Percentiles rank a stretch among this genome's conserved stretches.
Evolutionary conservation across 2,329 filamentous ascomycete species (phyloP).

Genomic region (Celoporthe dispersa): DNA sequence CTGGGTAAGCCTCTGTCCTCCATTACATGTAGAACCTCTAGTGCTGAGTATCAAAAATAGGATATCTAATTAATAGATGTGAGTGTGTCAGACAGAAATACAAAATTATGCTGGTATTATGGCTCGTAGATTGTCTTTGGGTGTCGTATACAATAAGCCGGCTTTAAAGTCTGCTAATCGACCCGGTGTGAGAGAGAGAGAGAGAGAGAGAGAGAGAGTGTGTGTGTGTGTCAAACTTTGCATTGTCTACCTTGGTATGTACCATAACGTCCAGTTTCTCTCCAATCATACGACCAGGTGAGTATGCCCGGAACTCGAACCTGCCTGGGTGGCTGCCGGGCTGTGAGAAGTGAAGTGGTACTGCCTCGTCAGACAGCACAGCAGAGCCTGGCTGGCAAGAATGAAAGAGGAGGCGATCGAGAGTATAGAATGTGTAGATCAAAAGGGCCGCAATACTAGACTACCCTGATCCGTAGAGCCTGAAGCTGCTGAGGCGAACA

Average conservation of each 20-base stretch:
- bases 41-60: slow-evolving; percentile 13
- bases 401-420: neutral
- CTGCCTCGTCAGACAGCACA: neutral
- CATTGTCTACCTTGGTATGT: too few relatives aligned
- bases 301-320: neutral
- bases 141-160: slow-evolving; percentile 37
- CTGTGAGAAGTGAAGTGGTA: too few relatives aligned
- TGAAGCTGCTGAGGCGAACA: too few relatives aligned
- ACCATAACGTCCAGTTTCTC: slow-evolving; percentile 41
- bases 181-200: too few relatives aligned
- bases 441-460: slow-evolving; percentile 31
- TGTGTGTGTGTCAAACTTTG: too few relatives aligned
- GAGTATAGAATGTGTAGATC: neutral
- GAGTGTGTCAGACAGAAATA: slow-evolving; percentile 34
- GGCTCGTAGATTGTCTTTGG: slow-evolving; percentile 36
- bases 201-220: too few relatives aligned
- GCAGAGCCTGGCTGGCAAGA: neutral
- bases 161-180: too few relatives aligned
- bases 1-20: slow-evolving; percentile 30
- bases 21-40: neutral
- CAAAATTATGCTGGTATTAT: slow-evolving; percentile 36
- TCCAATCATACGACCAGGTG: slow-evolving; percentile 44
- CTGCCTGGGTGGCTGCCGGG: neutral
- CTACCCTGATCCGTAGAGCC: slow-evolving; percentile 25
- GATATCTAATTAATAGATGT: slow-evolving; percentile 29